Evolutionary conservation across 768 basidiomycete genomes (phyloP).

Genomic region (Rubroboletus satanas): DNA sequence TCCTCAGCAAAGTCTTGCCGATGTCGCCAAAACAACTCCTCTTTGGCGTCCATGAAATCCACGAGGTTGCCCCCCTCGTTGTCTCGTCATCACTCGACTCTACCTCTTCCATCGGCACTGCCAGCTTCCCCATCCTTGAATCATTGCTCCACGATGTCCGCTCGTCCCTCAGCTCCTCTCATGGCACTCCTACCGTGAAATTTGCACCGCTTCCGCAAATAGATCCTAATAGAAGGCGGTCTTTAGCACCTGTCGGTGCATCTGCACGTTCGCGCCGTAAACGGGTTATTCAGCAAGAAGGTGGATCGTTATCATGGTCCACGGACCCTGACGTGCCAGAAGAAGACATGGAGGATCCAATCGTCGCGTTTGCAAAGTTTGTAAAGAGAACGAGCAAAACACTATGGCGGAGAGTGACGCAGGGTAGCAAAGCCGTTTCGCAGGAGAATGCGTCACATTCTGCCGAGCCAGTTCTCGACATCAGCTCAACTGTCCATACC

Average conservation of each 20-base stretch:
- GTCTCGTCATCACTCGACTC: conserved; percentile 12
- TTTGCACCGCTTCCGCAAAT: conserved; percentile 59
- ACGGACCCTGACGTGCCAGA: conserved; percentile 23
- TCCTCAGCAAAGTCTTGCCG: background rate
- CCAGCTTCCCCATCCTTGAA: conserved; percentile 11
- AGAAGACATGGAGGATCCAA: conserved; percentile 42
- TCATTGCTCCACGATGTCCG: conserved; percentile 6
- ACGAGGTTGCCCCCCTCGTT: conserved; percentile 12
- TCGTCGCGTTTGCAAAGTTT: conserved; percentile 46
- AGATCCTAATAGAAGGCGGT: conserved; percentile 47
- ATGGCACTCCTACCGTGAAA: conserved; percentile 38
- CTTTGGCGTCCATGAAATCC: conserved; percentile 17
- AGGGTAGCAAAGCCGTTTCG: conserved; percentile 24
- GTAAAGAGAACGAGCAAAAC: conserved; percentile 41
- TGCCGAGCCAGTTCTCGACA: conserved; percentile 14
- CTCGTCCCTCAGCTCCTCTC: conserved; percentile 16
- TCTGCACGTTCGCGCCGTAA: conserved; percentile 39
- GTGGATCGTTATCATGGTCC: conserved; percentile 18
- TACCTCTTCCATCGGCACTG: conserved; percentile 12
- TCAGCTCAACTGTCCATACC: conserved; percentile 24
- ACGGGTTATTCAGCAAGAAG: conserved; percentile 16
- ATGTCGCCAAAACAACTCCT: conserved; percentile 13
- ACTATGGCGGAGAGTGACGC: conserved; percentile 48
- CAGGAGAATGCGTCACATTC: conserved; percentile 8
- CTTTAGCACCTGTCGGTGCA: conserved; percentile 50